These are phyloP conservation scores for Xerocomus amazonicus DNA, from an alignment of 1,284 basidiomycete species.

Conservation along the genomic window DNA sequence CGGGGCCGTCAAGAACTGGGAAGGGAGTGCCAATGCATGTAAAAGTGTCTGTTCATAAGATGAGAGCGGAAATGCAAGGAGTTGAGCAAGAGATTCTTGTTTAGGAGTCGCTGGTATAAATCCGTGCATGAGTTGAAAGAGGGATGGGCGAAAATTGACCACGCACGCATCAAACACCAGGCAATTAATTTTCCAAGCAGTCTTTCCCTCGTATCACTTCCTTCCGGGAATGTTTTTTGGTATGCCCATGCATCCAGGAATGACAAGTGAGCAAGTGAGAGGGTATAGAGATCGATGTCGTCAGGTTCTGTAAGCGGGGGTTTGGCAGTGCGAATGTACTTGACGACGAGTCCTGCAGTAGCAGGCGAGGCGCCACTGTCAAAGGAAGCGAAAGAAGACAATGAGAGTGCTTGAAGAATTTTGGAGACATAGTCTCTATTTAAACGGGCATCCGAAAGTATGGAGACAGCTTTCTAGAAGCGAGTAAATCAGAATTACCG, in stretches of 20 bases:
- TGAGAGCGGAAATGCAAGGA: conserved; percentile 62
- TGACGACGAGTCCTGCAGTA: conserved; percentile 47
- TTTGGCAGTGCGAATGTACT: conserved; percentile 67
- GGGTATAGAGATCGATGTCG: conserved; percentile 63
- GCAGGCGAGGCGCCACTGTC: conserved; percentile 9
- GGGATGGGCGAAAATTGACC: not conserved
- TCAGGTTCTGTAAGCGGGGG: conserved; percentile 61
- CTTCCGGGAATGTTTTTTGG: conserved; percentile 63
- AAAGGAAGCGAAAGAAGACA: conserved; percentile 43
- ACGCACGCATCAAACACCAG: conserved; percentile 69
- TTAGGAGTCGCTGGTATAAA: conserved; percentile 52
- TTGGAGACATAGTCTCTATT: conserved; percentile 73
- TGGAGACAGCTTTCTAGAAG: conserved; percentile 58
- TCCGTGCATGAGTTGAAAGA: not conserved
- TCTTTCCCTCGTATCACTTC: conserved; percentile 45
- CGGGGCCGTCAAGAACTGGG: conserved; percentile 29
- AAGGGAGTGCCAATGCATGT: conserved; percentile 56
- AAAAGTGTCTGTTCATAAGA: conserved; percentile 58
- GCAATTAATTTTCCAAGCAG: conserved; percentile 59
- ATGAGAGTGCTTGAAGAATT: conserved; percentile 62
- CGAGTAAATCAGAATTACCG: not conserved
- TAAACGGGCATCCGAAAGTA: conserved; percentile 69
- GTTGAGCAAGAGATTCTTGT: conserved; percentile 49
- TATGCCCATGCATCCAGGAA: conserved; percentile 71
- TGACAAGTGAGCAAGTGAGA: conserved; percentile 61